A percentile compares a stretch with the other conserved stretches of the same genome.
phyloP scores from a whole-genome alignment of 306 rosid genomes.

The Amphicarpaea edgeworthii region DNA sequence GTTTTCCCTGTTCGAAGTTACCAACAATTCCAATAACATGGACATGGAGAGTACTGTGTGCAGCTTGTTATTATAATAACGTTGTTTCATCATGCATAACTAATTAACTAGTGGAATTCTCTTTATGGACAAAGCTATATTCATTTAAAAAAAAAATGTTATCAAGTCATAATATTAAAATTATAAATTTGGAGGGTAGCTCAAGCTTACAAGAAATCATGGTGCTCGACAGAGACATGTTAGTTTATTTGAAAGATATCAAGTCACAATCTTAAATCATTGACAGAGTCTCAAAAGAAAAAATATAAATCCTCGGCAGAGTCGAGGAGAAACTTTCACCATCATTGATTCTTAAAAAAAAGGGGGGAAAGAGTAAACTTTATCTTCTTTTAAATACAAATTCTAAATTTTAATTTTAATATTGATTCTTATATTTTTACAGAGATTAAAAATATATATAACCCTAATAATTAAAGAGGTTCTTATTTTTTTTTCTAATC shows the following conservation, averaged over 20 bases:
- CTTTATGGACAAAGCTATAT: not conserved
- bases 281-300: not conserved
- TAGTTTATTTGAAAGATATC: not conserved
- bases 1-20: constrained; percentile 19
- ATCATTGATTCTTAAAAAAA: no score
- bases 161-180: not conserved
- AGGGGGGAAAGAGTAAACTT: not conserved
- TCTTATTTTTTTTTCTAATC: not conserved
- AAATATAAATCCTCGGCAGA: no score
- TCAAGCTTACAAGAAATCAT: constrained; percentile 29
- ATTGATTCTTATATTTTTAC: not conserved
- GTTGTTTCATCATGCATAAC: not conserved
- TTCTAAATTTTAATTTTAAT: not conserved
- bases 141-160: not conserved
- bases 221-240: constrained; percentile 13
- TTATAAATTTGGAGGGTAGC: constrained; percentile 6
- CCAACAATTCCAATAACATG: constrained; percentile 1
- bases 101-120: not conserved
- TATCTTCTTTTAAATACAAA: not conserved
- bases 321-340: no score
- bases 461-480: not conserved
- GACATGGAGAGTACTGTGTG: not conserved
- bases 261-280: not conserved
- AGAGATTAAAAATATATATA: not conserved
- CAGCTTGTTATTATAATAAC: not conserved